Evolutionary conservation across 2,329 filamentous ascomycete genomes (phyloP).

Genomic region (Bipolaris zeicola): DNA sequence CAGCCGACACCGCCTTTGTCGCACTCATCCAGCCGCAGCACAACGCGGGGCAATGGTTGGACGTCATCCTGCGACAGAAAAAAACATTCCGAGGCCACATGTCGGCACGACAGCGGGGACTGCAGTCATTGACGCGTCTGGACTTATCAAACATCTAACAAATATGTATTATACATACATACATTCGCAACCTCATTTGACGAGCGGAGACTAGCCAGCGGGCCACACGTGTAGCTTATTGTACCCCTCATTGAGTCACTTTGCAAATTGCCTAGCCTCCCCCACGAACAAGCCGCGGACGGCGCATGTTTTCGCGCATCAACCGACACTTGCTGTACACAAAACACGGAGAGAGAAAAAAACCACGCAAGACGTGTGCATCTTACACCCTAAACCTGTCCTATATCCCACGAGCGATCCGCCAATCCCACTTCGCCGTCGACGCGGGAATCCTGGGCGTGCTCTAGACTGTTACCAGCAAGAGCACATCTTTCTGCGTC

Average conservation of each 20-base stretch:
- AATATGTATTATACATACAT: constrained; percentile 5
- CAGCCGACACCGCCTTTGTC: neutral
- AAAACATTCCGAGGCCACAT: neutral
- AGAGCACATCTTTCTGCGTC: constrained; percentile 13
- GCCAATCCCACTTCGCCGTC: constrained; percentile 27
- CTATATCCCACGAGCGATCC: neutral
- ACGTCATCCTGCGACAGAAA: neutral
- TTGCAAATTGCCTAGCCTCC: constrained; percentile 1
- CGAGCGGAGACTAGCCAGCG: neutral
- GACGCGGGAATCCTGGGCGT: constrained; percentile 27
- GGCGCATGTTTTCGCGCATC: too few species aligned
- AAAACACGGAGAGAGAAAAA: neutral
- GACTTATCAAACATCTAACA: neutral
- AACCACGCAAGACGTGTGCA: neutral
- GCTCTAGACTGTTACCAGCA: constrained; percentile 17
- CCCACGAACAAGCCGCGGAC: neutral
- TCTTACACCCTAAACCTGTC: neutral
- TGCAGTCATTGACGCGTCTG: neutral
- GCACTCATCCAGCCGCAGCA: neutral
- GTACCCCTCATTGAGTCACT: constrained; percentile 4
- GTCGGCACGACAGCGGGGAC: neutral
- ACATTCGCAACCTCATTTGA: too few species aligned
- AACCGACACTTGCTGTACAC: neutral
- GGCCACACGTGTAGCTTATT: neutral
- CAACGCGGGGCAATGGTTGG: constrained; percentile 3